Evolutionary conservation across 2,329 filamentous ascomycete genomes (phyloP).

Genomic region (Fusarium pseudoanthophilum): DNA sequence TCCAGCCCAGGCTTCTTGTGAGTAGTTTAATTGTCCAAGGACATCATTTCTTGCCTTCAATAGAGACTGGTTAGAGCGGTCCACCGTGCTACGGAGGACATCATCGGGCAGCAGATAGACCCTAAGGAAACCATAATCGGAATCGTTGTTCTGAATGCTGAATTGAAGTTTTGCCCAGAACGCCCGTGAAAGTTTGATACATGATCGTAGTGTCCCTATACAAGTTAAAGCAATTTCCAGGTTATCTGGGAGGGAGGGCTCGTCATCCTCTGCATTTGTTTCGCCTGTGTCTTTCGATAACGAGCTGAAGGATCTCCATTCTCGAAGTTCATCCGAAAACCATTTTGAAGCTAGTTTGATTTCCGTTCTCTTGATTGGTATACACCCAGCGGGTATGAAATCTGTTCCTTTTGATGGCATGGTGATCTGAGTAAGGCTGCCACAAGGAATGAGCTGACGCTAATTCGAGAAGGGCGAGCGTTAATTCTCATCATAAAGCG

Average conservation of each 20-base stretch:
- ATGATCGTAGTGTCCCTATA: constrained; percentile 37
- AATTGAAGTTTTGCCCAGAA: constrained; percentile 60
- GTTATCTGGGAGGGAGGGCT: constrained; percentile 20
- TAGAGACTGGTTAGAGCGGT: constrained; percentile 58
- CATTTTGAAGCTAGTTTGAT: constrained; percentile 25
- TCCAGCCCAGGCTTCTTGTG: constrained; percentile 65
- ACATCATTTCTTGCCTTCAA: constrained; percentile 59
- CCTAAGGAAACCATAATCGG: constrained; percentile 53
- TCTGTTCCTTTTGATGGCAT: constrained; percentile 34
- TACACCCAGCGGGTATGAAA: constrained; percentile 57
- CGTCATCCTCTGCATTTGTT: background rate
- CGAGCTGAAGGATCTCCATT: constrained; percentile 47
- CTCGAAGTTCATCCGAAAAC: constrained; percentile 9
- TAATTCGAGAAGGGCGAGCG: background rate
- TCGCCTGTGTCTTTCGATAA: constrained; percentile 19
- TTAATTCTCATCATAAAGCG: background rate
- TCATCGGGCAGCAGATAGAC: constrained; percentile 76
- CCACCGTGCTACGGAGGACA: constrained; percentile 63
- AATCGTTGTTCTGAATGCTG: constrained; percentile 31
- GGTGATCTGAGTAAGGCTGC: background rate
- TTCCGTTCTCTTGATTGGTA: constrained; percentile 46
- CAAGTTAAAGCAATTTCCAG: constrained; percentile 48
- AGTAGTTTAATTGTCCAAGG: constrained; percentile 66
- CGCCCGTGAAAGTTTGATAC: constrained; percentile 48
- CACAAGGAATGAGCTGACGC: background rate